Base-by-base conservation (phyloP, 495 filamentous ascomycete genomes). In the Lasiosphaeris hirsuta region DNA sequence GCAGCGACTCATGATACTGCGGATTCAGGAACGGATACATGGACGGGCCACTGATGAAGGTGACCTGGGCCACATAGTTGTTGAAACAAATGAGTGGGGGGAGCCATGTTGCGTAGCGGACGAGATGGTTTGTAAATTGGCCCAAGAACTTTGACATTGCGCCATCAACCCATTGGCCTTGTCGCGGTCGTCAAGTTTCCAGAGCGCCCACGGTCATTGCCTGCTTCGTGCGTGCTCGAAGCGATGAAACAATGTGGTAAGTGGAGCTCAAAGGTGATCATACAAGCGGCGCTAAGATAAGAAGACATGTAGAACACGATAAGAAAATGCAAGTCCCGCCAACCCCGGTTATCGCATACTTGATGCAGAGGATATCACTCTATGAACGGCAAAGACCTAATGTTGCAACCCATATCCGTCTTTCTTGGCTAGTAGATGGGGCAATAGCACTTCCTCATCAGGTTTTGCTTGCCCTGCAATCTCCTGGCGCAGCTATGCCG, bases 1-100 rank as follows among this genome's bases (percentile, higher is more conserved):
- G 76, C 18, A 82, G 74, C 45, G 76, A 81, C 59, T 79, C 69
- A 40, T 85, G 77, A 65, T 73, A 86, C 46, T 85, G 78, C 40
- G 84, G 75, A 59, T 91, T 91, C 10, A 93, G 64, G 68, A 83
- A 87, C 0, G 89, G 89, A 52, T 86, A 89, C 89, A 93, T 93
- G 13, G 84, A 88, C 17, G 82, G 75, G 3, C 89, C 89, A 30
- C 71, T 75, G 60, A 91, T 84, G 72, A 77, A 77, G 62, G 84
- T 83, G 30, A 87, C 59, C 58, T 86, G 77, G 47, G 79, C 76
- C 50, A 90, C 74, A 62, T 87, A 76, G 45, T 79, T 75, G 48
- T 84, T 82, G 72, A 90, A 81, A 72, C 83, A 86, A 42, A 86
- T 77, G 19, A 81, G 67, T 30, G 87, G 80, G 1, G 87, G 87